Percentiles rank a stretch among this genome's conserved stretches.
These are phyloP conservation scores for Durio zibethinus DNA, from an alignment of 345 rosid species.

Conservation along the genomic window DNA sequence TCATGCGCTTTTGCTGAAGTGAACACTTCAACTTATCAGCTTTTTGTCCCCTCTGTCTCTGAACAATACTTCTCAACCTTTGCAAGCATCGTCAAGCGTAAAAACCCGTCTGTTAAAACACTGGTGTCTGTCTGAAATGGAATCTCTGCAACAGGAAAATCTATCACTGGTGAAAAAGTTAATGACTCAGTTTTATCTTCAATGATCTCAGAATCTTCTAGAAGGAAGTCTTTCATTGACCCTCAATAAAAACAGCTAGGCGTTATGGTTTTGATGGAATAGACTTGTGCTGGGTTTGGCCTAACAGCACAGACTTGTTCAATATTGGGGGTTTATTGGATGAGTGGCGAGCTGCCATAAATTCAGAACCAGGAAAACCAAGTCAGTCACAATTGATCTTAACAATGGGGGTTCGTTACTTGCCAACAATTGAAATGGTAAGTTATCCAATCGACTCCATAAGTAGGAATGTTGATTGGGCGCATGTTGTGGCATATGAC, in stretches of 20 bases:
- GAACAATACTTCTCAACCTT: slow-evolving; percentile 25
- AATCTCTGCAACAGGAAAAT: not conserved
- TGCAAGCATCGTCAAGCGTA: slow-evolving; percentile 22
- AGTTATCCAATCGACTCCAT: slow-evolving; percentile 21
- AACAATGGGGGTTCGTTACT: slow-evolving; percentile 6
- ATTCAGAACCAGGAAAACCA: slow-evolving; percentile 19
- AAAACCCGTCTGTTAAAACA: slow-evolving; percentile 26
- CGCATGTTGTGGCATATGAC: slow-evolving; percentile 11
- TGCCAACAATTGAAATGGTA: not conserved
- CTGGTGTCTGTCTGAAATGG: slow-evolving; percentile 36
- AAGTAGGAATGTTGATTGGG: slow-evolving; percentile 20
- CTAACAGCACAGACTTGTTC: slow-evolving; percentile 17
- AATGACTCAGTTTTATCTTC: not conserved
- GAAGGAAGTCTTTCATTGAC: slow-evolving; percentile 24
- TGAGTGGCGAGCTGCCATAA: slow-evolving; percentile 26
- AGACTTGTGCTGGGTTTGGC: slow-evolving; percentile 23
- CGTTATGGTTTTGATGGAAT: slow-evolving; percentile 29
- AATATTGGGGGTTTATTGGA: slow-evolving; percentile 13
- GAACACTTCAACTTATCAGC: not conserved
- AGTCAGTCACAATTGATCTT: slow-evolving; percentile 17
- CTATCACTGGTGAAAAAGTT: slow-evolving; percentile 2
- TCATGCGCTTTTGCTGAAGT: slow-evolving; percentile 10
- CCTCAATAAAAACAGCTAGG: slow-evolving; percentile 29
- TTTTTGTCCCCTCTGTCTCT: not conserved
- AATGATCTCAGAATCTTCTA: slow-evolving; percentile 19